A percentile compares a stretch with the other conserved stretches of the same genome.
Conservation (phyloP, 2,329 filamentous ascomycete genomes). For the Sporothrix protearum region DNA sequence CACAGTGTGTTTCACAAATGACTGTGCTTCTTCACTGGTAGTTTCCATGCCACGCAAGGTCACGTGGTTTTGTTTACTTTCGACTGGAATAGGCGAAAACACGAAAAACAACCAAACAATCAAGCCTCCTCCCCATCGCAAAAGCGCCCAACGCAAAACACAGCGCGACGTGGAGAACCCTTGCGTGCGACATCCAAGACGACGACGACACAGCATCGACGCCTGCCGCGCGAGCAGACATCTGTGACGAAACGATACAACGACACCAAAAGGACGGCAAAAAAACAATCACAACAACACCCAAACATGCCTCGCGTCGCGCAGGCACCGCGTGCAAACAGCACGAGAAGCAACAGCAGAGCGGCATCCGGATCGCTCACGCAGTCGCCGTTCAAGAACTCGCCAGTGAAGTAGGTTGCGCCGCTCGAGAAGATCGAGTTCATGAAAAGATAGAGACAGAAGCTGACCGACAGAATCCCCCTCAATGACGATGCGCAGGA, state of each 20-base stretch:
- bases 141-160: slow-evolving; percentile 4
- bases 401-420: slow-evolving; percentile 52
- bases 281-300: neutral
- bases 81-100: slow-evolving; percentile 22
- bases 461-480: slow-evolving; percentile 63
- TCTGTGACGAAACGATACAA: neutral
- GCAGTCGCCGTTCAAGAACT: slow-evolving; percentile 56
- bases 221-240: neutral
- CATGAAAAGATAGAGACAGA: neutral
- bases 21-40: neutral
- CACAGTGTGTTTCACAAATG: neutral
- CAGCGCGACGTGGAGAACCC: slow-evolving; percentile 19
- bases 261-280: slow-evolving; percentile 27
- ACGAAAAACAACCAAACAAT: slow-evolving; percentile 23
- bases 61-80: slow-evolving; percentile 34
- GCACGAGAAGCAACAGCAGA: slow-evolving; percentile 37
- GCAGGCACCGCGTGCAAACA: slow-evolving; percentile 51
- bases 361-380: slow-evolving; percentile 46
- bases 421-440: neutral
- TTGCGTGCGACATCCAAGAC: slow-evolving; percentile 4
- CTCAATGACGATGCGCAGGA: slow-evolving; percentile 94
- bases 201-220: slow-evolving; percentile 6
- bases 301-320: slow-evolving; percentile 55
- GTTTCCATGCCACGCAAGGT: slow-evolving; percentile 11
- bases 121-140: slow-evolving; percentile 3